These are phyloP conservation scores for Kurtzmaniella quercitrusa DNA, from an alignment of 1,139 yeast species.

Conservation along the genomic window DNA sequence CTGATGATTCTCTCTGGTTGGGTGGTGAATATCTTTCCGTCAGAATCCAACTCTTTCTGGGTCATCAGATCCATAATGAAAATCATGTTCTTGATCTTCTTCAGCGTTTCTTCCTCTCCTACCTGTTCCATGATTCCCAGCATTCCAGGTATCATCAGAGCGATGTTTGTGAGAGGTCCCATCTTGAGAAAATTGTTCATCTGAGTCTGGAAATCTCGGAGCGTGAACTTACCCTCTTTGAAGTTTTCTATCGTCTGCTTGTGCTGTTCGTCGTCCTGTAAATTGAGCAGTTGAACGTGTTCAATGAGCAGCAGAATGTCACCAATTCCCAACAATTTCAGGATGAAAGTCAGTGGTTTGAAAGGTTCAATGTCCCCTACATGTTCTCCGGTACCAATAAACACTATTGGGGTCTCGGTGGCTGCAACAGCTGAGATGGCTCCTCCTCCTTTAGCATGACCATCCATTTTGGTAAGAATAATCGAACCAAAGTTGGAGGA, in stretches of 20 bases:
- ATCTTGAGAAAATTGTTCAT: constrained; percentile 92
- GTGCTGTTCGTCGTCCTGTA: constrained; percentile 65
- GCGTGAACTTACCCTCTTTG: constrained; percentile 91
- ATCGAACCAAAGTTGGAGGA: constrained; percentile 93
- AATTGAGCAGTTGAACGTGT: constrained; percentile 82
- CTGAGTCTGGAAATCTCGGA: constrained; percentile 89
- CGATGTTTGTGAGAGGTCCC: constrained; percentile 94
- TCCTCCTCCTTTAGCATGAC: constrained; percentile 99
- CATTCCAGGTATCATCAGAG: constrained; percentile 95
- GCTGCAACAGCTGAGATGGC: constrained; percentile 99
- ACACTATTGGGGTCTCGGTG: constrained; percentile 91
- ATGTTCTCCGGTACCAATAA: constrained; percentile 98
- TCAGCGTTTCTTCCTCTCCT: constrained; percentile 86
- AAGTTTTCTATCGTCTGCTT: constrained; percentile 90
- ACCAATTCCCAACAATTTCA: constrained; percentile 90
- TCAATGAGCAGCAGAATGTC: constrained; percentile 93
- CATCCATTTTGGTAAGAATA: constrained; percentile 94
- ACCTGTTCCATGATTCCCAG: constrained; percentile 80
- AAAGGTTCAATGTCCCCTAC: constrained; percentile 89
- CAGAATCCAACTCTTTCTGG: constrained; percentile 82
- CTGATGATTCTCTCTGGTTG: constrained; percentile 85
- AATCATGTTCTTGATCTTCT: constrained; percentile 81
- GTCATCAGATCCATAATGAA: constrained; percentile 97
- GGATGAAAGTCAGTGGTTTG: constrained; percentile 83
- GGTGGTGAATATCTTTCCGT: constrained; percentile 74